Percentiles rank a stretch among this genome's conserved stretches.
phyloP scores from a whole-genome alignment of 2,329 filamentous ascomycete species.

The Ophiostoma ulmi region DNA sequence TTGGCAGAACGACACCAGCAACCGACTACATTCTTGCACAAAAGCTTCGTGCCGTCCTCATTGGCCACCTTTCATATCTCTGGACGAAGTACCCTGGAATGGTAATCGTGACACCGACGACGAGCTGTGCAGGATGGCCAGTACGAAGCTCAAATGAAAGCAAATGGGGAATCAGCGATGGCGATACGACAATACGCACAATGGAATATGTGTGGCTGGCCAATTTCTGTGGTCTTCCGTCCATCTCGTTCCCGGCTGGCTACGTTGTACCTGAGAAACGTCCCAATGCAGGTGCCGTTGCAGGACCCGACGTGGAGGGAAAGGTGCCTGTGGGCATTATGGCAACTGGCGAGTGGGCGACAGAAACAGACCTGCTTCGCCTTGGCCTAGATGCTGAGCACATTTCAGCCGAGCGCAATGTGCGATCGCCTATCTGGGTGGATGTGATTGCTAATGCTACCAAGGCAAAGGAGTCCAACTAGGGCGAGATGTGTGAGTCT shows the following conservation, averaged over 20 bases:
- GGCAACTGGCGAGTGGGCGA: conserved; percentile 52
- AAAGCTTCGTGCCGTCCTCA: conserved; percentile 61
- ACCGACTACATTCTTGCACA: conserved; percentile 66
- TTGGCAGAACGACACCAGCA: conserved; percentile 58
- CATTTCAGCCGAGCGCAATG: conserved; percentile 35
- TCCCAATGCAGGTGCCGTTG: conserved; percentile 33
- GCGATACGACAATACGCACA: conserved; percentile 42
- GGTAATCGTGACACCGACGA: conserved; percentile 66
- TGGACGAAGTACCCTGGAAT: conserved; percentile 63
- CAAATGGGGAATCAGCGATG: conserved; percentile 42
- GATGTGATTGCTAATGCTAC: conserved; percentile 38
- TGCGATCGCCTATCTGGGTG: conserved; percentile 41
- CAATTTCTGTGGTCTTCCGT: conserved; percentile 47
- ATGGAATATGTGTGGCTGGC: conserved; percentile 51
- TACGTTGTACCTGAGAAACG: conserved; percentile 39
- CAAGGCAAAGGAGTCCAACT: conserved; percentile 2
- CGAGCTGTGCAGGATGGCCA: conserved; percentile 44
- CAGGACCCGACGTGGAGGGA: conserved; percentile 34
- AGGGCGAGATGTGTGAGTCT: not conserved
- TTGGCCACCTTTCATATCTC: conserved; percentile 64
- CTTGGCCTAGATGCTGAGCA: conserved; percentile 47
- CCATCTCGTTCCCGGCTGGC: conserved; percentile 44
- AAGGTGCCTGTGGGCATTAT: conserved; percentile 51
- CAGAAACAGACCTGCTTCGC: conserved; percentile 44
- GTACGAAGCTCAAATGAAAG: conserved; percentile 38